These are phyloP conservation scores for Gracilaria caudata DNA, from an alignment of 23 red algal genomes.

Conservation along the genomic window DNA sequence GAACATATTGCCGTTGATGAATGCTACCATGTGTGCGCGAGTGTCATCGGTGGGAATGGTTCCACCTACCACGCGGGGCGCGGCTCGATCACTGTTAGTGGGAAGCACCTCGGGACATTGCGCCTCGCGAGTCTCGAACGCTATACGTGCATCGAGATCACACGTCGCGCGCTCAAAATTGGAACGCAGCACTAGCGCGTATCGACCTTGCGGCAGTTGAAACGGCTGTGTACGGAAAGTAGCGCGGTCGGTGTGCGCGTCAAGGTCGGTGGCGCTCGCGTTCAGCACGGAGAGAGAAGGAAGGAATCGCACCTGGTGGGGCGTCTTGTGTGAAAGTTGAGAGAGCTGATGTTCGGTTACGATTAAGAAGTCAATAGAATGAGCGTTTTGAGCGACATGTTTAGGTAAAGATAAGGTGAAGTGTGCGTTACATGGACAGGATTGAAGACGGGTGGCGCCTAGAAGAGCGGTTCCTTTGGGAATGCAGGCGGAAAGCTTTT, in stretches of 20 bases:
- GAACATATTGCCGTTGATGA: constrained; percentile 20
- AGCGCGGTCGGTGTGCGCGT: not conserved
- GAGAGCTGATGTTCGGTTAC: constrained; percentile 8
- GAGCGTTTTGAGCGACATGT: constrained; percentile 5
- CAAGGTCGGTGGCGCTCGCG: not conserved
- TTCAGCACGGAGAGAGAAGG: not conserved
- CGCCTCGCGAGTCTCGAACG: not conserved
- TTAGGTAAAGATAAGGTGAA: constrained; percentile 1
- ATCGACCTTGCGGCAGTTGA: not conserved
- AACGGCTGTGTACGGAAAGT: not conserved
- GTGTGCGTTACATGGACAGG: constrained; percentile 1
- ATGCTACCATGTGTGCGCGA: constrained; percentile 55
- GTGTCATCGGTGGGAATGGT: constrained; percentile 12
- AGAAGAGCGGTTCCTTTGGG: not conserved
- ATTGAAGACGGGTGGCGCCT: not conserved
- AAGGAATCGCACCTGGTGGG: not conserved
- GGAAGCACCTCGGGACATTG: constrained; percentile 23
- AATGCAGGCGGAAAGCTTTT: not conserved
- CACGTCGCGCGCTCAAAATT: constrained; percentile 11
- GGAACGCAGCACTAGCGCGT: not conserved
- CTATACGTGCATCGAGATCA: not conserved
- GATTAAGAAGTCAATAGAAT: constrained; percentile 26
- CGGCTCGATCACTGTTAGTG: not conserved
- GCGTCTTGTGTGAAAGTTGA: not conserved
- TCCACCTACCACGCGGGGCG: constrained; percentile 54